Conservation (phyloP, 1,284 basidiomycete species). For the Irpex lacteus region DNA sequence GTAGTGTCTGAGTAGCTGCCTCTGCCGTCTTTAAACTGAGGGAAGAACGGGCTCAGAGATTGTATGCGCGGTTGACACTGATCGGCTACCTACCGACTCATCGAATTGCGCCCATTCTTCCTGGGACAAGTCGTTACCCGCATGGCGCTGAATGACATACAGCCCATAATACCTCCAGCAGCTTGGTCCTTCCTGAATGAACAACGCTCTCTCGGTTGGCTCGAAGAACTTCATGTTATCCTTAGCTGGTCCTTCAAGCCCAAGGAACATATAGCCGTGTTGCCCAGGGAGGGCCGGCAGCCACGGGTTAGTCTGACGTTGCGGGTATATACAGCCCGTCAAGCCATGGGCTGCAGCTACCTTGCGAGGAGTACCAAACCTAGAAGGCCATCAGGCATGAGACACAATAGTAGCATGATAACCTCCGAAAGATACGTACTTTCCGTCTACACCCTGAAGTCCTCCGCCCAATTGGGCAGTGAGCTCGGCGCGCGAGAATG, state of each 20-base stretch:
- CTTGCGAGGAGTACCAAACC: neutral
- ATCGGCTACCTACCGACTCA: constrained; percentile 7
- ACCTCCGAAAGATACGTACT: neutral
- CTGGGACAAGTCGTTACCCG: constrained; percentile 9
- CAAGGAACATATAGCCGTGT: constrained; percentile 18
- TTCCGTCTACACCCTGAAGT: constrained; percentile 9
- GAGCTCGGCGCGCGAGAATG: neutral
- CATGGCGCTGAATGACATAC: constrained; percentile 11
- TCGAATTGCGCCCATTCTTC: constrained; percentile 12
- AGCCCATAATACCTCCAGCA: constrained; percentile 14
- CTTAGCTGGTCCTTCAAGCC: constrained; percentile 11
- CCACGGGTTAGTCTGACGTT: constrained; percentile 15
- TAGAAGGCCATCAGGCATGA: neutral
- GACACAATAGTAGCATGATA: neutral
- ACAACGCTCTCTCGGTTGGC: constrained; percentile 5
- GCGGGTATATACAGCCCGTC: constrained; percentile 10
- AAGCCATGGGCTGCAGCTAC: constrained; percentile 6
- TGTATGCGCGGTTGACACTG: neutral
- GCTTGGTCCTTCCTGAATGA: constrained; percentile 3
- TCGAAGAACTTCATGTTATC: constrained; percentile 11
- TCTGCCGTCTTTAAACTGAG: constrained; percentile 6
- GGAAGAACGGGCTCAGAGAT: neutral
- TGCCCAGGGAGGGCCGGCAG: constrained; percentile 11
- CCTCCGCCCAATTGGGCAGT: constrained; percentile 5
- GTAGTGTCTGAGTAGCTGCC: constrained; percentile 7